Percentiles rank a stretch among this genome's conserved stretches.
Conservation (phyloP, 208 protist species). For the Entamoeba invadens region DNA sequence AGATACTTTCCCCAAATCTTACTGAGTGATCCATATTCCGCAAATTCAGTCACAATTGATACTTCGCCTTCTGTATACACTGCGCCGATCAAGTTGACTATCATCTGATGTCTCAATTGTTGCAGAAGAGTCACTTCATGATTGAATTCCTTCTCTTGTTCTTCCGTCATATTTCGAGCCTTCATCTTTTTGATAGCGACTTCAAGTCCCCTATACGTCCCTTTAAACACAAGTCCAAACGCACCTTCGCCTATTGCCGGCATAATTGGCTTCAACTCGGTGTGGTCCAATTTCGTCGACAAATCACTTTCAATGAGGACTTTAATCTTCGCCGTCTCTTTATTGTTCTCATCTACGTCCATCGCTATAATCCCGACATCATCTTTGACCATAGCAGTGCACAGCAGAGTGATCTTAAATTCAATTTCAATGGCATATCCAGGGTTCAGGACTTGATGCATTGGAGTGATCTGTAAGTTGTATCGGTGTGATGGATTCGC, state of each 20-base stretch:
- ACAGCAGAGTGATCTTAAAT: too few species aligned
- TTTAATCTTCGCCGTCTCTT: too few species aligned
- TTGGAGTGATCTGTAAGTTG: too few species aligned
- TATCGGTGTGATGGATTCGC: too few species aligned
- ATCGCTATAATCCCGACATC: too few species aligned
- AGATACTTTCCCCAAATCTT: neutral
- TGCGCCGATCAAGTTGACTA: slow-evolving; percentile 43
- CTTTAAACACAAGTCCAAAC: slow-evolving; percentile 1
- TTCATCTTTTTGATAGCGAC: slow-evolving; percentile 30
- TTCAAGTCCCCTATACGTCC: slow-evolving; percentile 22
- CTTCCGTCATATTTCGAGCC: neutral
- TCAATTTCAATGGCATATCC: too few species aligned
- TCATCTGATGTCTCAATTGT: slow-evolving; percentile 34
- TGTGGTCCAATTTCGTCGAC: too few species aligned
- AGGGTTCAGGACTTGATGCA: too few species aligned
- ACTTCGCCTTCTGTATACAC: slow-evolving; percentile 35
- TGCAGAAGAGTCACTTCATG: slow-evolving; percentile 32
- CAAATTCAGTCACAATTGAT: slow-evolving; percentile 40
- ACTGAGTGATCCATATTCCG: slow-evolving; percentile 17
- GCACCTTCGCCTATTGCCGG: neutral
- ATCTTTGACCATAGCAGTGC: too few species aligned
- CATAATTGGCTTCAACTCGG: too few species aligned
- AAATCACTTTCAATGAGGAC: too few species aligned
- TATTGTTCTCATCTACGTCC: too few species aligned
- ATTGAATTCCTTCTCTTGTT: slow-evolving; percentile 23